Percentiles rank a stretch among this genome's conserved stretches.
Evolutionary conservation across 1,139 yeast species (phyloP).

Genomic region (Blastobotrys aristatus): DNA sequence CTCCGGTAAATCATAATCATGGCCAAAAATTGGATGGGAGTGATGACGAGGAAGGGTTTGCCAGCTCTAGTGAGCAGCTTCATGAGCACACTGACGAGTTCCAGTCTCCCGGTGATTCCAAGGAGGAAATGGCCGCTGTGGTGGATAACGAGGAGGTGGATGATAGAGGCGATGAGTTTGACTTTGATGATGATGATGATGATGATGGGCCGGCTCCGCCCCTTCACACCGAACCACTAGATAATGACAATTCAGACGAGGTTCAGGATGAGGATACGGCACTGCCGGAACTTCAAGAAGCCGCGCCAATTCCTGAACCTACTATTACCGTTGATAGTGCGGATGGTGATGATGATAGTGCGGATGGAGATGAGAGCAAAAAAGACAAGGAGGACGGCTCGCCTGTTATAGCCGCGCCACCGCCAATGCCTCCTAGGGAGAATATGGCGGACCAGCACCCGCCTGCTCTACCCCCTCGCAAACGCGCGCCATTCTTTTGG

Average conservation of each 20-base stretch:
- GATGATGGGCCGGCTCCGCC: neutral
- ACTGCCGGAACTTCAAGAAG: neutral
- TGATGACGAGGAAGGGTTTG: conserved; percentile 4
- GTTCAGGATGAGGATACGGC: no score
- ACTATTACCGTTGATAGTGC: neutral
- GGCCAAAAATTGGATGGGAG: conserved; percentile 5
- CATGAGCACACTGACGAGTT: no score
- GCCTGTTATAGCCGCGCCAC: neutral
- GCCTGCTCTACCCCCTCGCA: conserved; percentile 33
- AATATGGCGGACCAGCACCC: conserved; percentile 18
- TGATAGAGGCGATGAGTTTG: neutral
- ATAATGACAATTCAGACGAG: no score
- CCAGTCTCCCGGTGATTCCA: no score
- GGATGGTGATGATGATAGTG: neutral
- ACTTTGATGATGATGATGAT: neutral
- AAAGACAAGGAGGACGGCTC: neutral
- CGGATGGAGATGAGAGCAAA: neutral
- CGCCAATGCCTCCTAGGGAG: conserved; percentile 18
- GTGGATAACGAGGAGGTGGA: neutral
- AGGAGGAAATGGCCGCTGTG: neutral
- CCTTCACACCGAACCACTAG: neutral
- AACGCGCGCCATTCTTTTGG: conserved; percentile 35
- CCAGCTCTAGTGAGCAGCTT: conserved; percentile 1
- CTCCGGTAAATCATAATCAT: no score
- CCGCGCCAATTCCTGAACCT: neutral